These are phyloP conservation scores for Leptomonas seymouri DNA, from an alignment of 208 protist genomes.

Conservation along the genomic window DNA sequence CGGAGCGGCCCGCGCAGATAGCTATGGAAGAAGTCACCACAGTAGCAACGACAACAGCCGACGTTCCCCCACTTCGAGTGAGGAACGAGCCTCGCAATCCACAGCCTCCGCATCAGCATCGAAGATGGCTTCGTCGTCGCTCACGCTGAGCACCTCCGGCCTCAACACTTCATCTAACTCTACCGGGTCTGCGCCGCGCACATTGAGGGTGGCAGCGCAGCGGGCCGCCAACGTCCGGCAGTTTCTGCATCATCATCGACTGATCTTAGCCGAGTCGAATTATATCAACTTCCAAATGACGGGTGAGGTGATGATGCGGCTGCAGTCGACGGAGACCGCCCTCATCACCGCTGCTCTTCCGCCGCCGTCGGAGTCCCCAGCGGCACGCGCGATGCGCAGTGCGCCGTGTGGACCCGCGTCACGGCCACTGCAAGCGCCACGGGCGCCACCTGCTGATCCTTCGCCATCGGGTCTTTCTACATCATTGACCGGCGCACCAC, in stretches of 20 bases:
- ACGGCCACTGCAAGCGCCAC: background rate
- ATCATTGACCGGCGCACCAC: background rate
- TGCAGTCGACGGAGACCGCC: slow-evolving; percentile 25
- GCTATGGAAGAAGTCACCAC: background rate
- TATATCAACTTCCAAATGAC: slow-evolving; percentile 63
- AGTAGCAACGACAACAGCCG: background rate
- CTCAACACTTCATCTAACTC: slow-evolving; percentile 1
- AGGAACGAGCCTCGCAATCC: slow-evolving; percentile 1
- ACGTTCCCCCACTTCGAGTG: background rate
- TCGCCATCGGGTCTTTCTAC: background rate
- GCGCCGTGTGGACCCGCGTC: background rate
- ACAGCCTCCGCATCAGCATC: slow-evolving; percentile 5
- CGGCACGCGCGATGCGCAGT: slow-evolving; percentile 1
- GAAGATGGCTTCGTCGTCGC: background rate
- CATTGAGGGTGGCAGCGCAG: slow-evolving; percentile 24
- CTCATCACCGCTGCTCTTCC: slow-evolving; percentile 19
- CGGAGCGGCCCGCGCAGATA: background rate
- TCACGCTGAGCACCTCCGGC: slow-evolving; percentile 1
- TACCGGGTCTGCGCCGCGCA: slow-evolving; percentile 7
- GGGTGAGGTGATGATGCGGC: slow-evolving; percentile 34
- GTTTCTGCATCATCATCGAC: slow-evolving; percentile 55
- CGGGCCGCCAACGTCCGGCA: slow-evolving; percentile 26
- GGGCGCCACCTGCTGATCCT: background rate
- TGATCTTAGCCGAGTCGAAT: slow-evolving; percentile 57
- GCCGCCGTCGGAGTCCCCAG: slow-evolving; percentile 6